Base-by-base conservation (phyloP, 345 rosid species). In the Excoecaria agallocha region DNA sequence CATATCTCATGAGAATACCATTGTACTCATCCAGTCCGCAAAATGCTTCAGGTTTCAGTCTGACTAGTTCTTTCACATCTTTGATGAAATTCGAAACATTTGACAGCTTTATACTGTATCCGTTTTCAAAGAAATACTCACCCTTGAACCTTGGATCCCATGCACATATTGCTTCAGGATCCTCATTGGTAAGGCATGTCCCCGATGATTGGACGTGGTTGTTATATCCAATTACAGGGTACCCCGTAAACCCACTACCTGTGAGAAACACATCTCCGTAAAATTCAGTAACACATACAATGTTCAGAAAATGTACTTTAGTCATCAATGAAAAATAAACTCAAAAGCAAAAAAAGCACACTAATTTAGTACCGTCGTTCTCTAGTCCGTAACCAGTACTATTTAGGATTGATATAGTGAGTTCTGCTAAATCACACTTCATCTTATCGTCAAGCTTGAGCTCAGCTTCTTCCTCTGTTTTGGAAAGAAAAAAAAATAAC, bases 211-310 rank as follows among this genome's bases (percentile, higher is more conserved):
- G 94, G 41, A 94, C 78, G 8, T 89, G 86, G 67, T 87, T 80
- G 58, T 93, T 95, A 62, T 80, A 82, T 72, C 95, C 98, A n/a
- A n/a, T n/a, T n/a, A n/a, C n/a, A n/a, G n/a, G 98, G 77, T 91
- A 93, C 3, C 95, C 89, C 0, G 87, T 86, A 65, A 93, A 91
- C 15, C 72, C 13, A 4, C 73, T 1, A 45, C 92, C 97, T 89
- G 22, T 3, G 4, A 16, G 2, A n/a, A 1, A 8, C 7, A 43
- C 48, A 43, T 43, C 1, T 43, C 10, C 10, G 0, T 1, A 30
- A 30, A 30, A 30, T 30, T 30, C 30, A 30, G 30, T 30, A 30
- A 2, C 30, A 30, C 2, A 30, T 50, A 37, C 54, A 66, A 59
- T 49, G 13, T 12, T 59, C 12, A 59, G 64, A 30, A 30, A 30